Evolutionary conservation across 2,329 filamentous ascomycete species (phyloP), one percentile per base, ranked within the genome.

Genomic region (Plenodomus biglobosus): DNA sequence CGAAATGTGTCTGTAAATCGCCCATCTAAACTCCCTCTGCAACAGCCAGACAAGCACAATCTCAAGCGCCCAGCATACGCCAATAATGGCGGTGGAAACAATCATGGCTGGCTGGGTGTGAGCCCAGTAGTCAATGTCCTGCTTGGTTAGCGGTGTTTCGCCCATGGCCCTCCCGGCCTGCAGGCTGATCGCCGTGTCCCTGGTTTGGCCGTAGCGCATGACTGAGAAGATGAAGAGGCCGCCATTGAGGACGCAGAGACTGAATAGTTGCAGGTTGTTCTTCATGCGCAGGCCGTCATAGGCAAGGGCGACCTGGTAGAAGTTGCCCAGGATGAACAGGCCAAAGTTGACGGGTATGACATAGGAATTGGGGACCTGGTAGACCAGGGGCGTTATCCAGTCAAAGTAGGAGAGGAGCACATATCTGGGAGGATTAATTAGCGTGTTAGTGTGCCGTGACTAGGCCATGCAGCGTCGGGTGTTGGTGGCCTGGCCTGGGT

Each of bases 261-360:
- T 52, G 8, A 59, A 59, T 1, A 65, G 36, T 41, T 66, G 62
- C 8, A 65, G 50, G 30, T 59, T 58, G 38, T 65, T 65, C 32
- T 62, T 62, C 36, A 55, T 53, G 10, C 55, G 53, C 15, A 59
- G 47, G 7, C 62, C 59, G 34, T 66, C 62, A 7, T 64, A 52
- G n/a, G 61, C 50, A 6, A 66, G 49, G 10, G 48, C 13, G 5
- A 52, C 35, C 40, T 65, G 58, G 45, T 56, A 65, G 4, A 65
- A 15, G 24, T 47, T 52, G 17, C 62, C 62, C 5, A 65, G 32
- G 2, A 48, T 48, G 16, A 54, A 59, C 13, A 60, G 34, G 8
- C 43, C 49, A 5, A 62, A 45, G 1, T 50, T 52, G 13, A 64
- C 17, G 5, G 60, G 55, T 8, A 52, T 50, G 15, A 59, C 50